phyloP scores from a whole-genome alignment of 2,329 filamentous ascomycete genomes.

The Teratosphaeria epicoccoides region DNA sequence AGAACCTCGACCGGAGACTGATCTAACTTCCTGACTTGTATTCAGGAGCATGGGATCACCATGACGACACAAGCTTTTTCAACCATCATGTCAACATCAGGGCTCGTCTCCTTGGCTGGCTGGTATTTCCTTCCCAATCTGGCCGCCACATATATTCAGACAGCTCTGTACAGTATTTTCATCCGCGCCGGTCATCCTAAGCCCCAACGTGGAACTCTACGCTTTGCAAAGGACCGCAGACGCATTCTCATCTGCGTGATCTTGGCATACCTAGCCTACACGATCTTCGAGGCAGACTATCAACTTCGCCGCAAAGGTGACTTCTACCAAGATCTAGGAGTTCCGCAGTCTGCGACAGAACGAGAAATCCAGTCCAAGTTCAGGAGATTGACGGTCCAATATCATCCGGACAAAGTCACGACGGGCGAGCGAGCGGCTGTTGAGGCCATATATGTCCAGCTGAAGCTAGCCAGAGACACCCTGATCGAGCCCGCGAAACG shows the following conservation, averaged over 20 bases:
- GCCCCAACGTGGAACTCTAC: conserved; percentile 56
- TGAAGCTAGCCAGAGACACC: conserved; percentile 75
- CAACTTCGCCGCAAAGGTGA: conserved; percentile 60
- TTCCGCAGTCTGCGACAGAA: conserved; percentile 59
- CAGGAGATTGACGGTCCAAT: conserved; percentile 56
- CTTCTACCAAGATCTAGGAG: conserved; percentile 68
- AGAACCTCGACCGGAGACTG: no score
- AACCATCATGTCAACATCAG: conserved; percentile 5
- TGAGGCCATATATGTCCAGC: conserved; percentile 60
- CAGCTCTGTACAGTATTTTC: conserved; percentile 73
- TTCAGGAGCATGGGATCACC: not conserved
- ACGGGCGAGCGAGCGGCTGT: conserved; percentile 28
- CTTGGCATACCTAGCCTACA: conserved; percentile 75
- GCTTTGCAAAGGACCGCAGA: conserved; percentile 63
- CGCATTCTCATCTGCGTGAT: conserved; percentile 78
- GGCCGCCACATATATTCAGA: conserved; percentile 66
- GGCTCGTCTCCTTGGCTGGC: conserved; percentile 45
- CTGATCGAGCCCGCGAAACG: conserved; percentile 64
- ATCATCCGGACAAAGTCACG: conserved; percentile 75
- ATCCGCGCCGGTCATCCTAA: conserved; percentile 82
- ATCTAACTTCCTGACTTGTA: no score
- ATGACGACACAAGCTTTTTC: not conserved
- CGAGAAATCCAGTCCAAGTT: conserved; percentile 75
- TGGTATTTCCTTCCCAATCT: conserved; percentile 57
- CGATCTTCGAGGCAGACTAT: conserved; percentile 83